Evolutionary conservation across 495 filamentous ascomycete species (phyloP), one percentile per base, ranked within the genome.

Genomic region (Achaetomiella virescens): DNA sequence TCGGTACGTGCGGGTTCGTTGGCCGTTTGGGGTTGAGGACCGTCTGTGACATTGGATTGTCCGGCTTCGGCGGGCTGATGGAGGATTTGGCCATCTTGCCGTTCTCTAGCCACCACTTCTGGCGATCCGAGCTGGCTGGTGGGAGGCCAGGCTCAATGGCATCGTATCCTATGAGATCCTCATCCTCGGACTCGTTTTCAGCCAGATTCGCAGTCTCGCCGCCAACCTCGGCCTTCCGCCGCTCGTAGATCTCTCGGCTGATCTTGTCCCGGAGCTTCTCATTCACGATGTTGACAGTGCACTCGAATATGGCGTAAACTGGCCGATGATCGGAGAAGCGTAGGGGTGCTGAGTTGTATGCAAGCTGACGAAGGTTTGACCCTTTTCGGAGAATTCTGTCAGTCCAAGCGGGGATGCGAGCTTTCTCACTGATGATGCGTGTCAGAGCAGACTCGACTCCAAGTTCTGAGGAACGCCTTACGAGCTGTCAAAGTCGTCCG

Each of bases 101-200:
- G 68, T 90, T 88, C 48, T 95, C 87, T 25, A 97, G 75, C 93
- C 93, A 98, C 93, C 93, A 98, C 72, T 89, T 95, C 55, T 84
- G 80, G 33, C 81, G 78, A 64, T 97, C 91, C 4, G 91, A 95
- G 66, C 91, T 97, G 15, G 95, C 87, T 38, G 91, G 84, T 17
- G 95, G 93, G 15, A 96, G 73, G 14, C 85, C 89, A 2, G 86
- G 84, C 58, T 90, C 83, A 53, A 93, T 85, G 3, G 87, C 76
- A 41, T 88, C 84, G 64, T 88, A 87, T 2, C 84, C 81, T 22
- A 87, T 78, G 11, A 86, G 70, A 56, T 91, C 87, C 57, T 91
- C 88, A 56, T 91, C 85, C 35, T 90, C 85, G 0, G 77, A 75
- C 42, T 88, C 81, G 44, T 81, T 75, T 14, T 71, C 71, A 27